Evolutionary conservation across 495 filamentous ascomycete species (phyloP).

Genomic region (Neurospora terricola): DNA sequence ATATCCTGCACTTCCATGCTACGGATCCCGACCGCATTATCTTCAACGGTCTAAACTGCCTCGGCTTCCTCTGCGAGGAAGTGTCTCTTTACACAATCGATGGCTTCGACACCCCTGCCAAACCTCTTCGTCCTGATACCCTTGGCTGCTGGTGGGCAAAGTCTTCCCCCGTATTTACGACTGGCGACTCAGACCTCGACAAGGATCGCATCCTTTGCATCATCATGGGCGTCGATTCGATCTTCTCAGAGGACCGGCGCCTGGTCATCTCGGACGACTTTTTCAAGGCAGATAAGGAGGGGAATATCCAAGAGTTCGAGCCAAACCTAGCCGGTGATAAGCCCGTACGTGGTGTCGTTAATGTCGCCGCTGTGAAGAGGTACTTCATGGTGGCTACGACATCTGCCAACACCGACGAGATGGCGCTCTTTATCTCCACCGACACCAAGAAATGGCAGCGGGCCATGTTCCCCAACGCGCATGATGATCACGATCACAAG

Average conservation of each 20-base stretch:
- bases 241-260: conserved; percentile 54
- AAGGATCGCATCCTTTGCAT: conserved; percentile 70
- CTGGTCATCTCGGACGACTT: conserved; percentile 71
- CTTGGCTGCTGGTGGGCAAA: conserved; percentile 77
- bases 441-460: conserved; percentile 81
- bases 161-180: conserved; percentile 60
- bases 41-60: conserved; percentile 64
- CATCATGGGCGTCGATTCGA: conserved; percentile 51
- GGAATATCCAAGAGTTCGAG: conserved; percentile 50
- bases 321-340: conserved; percentile 62
- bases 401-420: conserved; percentile 70
- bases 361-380: conserved; percentile 68
- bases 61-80: conserved; percentile 44
- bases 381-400: conserved; percentile 76
- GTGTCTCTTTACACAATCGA: conserved; percentile 70
- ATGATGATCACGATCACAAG: conserved; percentile 47
- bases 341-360: conserved; percentile 63
- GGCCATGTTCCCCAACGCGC: conserved; percentile 60
- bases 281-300: conserved; percentile 44
- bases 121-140: conserved; percentile 52
- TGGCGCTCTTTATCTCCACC: conserved; percentile 72
- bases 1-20: conserved; percentile 66
- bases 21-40: conserved; percentile 71
- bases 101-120: conserved; percentile 58
- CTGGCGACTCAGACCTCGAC: conserved; percentile 46